Conservation (phyloP, 768 basidiomycete species). For the Leccinum longicurvipes region DNA sequence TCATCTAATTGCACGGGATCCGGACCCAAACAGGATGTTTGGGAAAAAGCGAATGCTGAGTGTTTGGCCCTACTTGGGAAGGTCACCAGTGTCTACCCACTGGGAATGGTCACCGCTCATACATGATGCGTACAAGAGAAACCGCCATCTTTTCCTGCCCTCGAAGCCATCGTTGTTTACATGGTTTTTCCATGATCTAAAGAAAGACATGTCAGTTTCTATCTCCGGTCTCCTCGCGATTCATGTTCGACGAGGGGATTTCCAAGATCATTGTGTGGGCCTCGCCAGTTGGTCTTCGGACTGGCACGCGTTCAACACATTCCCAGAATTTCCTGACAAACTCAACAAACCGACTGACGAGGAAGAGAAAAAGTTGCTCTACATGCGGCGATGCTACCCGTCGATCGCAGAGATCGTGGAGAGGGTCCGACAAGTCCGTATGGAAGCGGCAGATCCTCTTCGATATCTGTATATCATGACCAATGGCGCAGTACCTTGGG, state of each 20-base stretch:
- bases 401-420: slow-evolving; percentile 40
- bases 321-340: slow-evolving; percentile 40
- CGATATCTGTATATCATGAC: slow-evolving; percentile 45
- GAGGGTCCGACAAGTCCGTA: slow-evolving; percentile 35
- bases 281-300: slow-evolving; percentile 34
- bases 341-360: slow-evolving; percentile 31
- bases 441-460: slow-evolving; percentile 24
- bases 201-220: slow-evolving; percentile 8
- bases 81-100: slow-evolving; percentile 33
- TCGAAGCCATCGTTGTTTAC: not conserved
- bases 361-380: slow-evolving; percentile 22
- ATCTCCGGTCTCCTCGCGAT: slow-evolving; percentile 45
- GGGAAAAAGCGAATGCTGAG: slow-evolving; percentile 34
- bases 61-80: slow-evolving; percentile 32
- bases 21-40: slow-evolving; percentile 28
- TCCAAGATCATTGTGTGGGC: slow-evolving; percentile 40
- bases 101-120: slow-evolving; percentile 40
- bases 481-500: slow-evolving; percentile 43
- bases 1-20: not conserved
- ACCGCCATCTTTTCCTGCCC: slow-evolving; percentile 26
- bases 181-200: not conserved
- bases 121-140: slow-evolving; percentile 30
- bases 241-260: slow-evolving; percentile 54
- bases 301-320: slow-evolving; percentile 45
- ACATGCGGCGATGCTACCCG: slow-evolving; percentile 42